These are phyloP conservation scores for Klebsormidium nitens DNA, from an alignment of 139 green algal species.

Conservation along the genomic window DNA sequence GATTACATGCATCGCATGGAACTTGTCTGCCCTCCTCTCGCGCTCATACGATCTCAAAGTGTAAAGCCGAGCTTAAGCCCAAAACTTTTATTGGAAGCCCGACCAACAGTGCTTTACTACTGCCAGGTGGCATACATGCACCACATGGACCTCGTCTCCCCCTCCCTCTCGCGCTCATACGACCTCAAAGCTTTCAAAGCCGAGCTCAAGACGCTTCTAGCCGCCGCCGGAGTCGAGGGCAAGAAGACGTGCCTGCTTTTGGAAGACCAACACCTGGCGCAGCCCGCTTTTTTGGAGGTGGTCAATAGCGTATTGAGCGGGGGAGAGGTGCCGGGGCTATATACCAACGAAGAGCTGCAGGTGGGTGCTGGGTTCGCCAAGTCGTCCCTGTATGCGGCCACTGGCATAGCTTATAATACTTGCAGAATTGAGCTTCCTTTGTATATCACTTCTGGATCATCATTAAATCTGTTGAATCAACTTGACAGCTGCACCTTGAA, in stretches of 20 bases:
- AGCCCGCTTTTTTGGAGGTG: slow-evolving; percentile 9
- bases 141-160: slow-evolving; percentile 57
- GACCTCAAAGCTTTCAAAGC: slow-evolving; percentile 53
- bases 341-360: slow-evolving; percentile 67
- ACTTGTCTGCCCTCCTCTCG: no score
- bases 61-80: no score
- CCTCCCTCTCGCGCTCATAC: slow-evolving; percentile 51
- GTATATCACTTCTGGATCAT: no score
- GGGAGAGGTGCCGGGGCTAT: slow-evolving; percentile 70
- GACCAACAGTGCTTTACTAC: no score
- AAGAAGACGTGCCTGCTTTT: slow-evolving; percentile 53
- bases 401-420: no score
- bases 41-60: no score
- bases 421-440: no score
- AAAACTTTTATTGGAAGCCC: no score
- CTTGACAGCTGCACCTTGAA: no score
- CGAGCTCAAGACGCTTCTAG: slow-evolving; percentile 66
- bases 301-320: slow-evolving; percentile 52
- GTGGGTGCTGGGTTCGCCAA: slow-evolving; percentile 57
- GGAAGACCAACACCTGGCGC: slow-evolving; percentile 62
- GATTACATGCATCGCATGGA: no score
- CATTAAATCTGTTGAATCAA: no score
- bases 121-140: slow-evolving; percentile 70
- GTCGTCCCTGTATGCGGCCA: no score
- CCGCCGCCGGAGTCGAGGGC: slow-evolving; percentile 50